These are phyloP conservation scores for Magnolia officinalis DNA, from an alignment of 164 flowering plant species.

Conservation along the genomic window DNA sequence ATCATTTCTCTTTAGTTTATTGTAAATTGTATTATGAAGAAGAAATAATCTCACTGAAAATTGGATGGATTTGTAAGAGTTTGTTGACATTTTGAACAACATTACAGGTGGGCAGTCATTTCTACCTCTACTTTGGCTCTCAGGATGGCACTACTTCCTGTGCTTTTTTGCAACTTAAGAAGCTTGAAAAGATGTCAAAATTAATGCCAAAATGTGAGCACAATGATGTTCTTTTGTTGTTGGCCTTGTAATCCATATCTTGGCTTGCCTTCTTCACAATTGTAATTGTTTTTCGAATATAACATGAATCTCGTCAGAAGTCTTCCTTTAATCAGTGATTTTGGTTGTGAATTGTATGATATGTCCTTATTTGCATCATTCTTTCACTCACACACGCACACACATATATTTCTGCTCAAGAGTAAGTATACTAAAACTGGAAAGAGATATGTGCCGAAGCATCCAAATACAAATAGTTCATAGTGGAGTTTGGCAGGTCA, in stretches of 20 bases:
- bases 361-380: neutral
- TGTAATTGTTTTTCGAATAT: too few relatives aligned
- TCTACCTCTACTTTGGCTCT: slow-evolving; percentile 71
- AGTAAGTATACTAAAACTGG: too few relatives aligned
- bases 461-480: too few relatives aligned
- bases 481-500: too few relatives aligned
- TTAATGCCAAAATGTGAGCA: slow-evolving; percentile 70
- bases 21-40: too few relatives aligned
- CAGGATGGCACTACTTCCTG: slow-evolving; percentile 58
- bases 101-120: slow-evolving; percentile 73
- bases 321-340: neutral
- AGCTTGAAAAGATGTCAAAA: slow-evolving; percentile 54
- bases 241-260: neutral
- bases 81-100: slow-evolving; percentile 10
- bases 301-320: neutral
- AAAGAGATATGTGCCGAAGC: too few relatives aligned
- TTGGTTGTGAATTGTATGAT: neutral
- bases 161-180: slow-evolving; percentile 55
- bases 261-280: neutral
- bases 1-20: too few relatives aligned
- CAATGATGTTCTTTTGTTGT: neutral
- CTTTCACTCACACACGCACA: neutral
- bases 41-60: too few relatives aligned
- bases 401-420: too few relatives aligned
- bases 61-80: neutral